phyloP scores from a whole-genome alignment of 495 filamentous ascomycete species.

The Clavariopsis aquatica region DNA sequence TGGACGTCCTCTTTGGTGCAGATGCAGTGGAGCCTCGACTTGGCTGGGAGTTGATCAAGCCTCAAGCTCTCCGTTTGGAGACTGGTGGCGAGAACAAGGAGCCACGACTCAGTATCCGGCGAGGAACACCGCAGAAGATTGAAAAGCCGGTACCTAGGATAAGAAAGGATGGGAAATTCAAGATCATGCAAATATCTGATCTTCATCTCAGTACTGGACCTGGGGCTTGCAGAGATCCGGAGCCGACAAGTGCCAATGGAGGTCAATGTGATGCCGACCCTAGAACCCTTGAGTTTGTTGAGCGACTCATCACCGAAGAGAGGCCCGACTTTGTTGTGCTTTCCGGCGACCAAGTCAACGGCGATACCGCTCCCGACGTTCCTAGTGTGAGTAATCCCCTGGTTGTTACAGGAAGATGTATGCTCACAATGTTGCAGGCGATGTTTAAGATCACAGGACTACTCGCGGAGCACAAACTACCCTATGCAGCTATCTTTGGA shows the following conservation, averaged over 20 bases:
- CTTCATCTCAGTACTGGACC: slow-evolving; percentile 87
- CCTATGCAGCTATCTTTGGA: slow-evolving; percentile 92
- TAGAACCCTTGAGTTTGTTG: slow-evolving; percentile 86
- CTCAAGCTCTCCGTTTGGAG: slow-evolving; percentile 68
- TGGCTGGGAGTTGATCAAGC: slow-evolving; percentile 71
- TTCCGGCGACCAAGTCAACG: slow-evolving; percentile 93
- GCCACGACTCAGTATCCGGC: slow-evolving; percentile 72
- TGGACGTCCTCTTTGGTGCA: slow-evolving; percentile 90
- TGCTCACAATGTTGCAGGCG: slow-evolving; percentile 51
- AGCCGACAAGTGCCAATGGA: slow-evolving; percentile 69
- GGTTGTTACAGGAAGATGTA: background rate
- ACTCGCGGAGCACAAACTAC: slow-evolving; percentile 82
- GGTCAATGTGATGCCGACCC: slow-evolving; percentile 87
- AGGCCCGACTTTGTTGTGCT: slow-evolving; percentile 88
- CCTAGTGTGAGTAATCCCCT: slow-evolving; percentile 59
- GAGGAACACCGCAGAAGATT: slow-evolving; percentile 61
- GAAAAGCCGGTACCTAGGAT: slow-evolving; percentile 73
- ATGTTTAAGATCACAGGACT: slow-evolving; percentile 91
- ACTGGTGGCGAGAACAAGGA: slow-evolving; percentile 60
- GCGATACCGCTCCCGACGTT: slow-evolving; percentile 87
- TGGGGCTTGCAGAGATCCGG: slow-evolving; percentile 78
- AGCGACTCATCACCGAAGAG: slow-evolving; percentile 79
- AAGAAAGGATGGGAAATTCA: slow-evolving; percentile 87
- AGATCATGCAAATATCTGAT: slow-evolving; percentile 93
- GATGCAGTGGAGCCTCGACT: slow-evolving; percentile 87